These are phyloP conservation scores for Eutypella sp. DNA, from an alignment of 2,329 filamentous ascomycete species.

Conservation along the genomic window DNA sequence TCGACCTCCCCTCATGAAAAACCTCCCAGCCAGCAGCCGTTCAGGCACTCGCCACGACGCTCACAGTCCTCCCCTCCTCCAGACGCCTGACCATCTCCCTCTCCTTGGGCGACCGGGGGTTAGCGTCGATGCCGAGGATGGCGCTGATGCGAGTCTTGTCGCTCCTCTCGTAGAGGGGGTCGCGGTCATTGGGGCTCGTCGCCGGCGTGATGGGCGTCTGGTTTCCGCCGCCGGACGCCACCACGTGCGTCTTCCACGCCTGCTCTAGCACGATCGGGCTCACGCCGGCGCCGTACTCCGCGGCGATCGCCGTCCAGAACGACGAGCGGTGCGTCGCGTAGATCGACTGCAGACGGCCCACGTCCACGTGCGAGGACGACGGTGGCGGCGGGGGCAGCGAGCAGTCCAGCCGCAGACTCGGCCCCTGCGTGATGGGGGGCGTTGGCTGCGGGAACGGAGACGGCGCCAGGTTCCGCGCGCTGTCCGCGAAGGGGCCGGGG, in stretches of 20 bases:
- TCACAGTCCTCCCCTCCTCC: slow-evolving; percentile 43
- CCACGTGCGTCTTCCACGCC: slow-evolving; percentile 55
- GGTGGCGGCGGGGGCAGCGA: slow-evolving; percentile 37
- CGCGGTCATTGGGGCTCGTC: slow-evolving; percentile 46
- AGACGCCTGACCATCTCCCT: slow-evolving; percentile 52
- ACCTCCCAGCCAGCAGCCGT: not conserved
- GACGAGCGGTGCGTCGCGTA: slow-evolving; percentile 65
- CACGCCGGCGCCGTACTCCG: slow-evolving; percentile 62
- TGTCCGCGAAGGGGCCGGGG: slow-evolving; percentile 36
- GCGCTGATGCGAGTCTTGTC: slow-evolving; percentile 60
- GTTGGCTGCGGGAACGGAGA: slow-evolving; percentile 39
- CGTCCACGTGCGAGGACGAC: slow-evolving; percentile 49
- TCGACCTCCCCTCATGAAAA: not conserved
- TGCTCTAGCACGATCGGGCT: slow-evolving; percentile 63
- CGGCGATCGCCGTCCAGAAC: slow-evolving; percentile 70
- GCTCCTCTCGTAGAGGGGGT: slow-evolving; percentile 34
- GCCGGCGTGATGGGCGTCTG: slow-evolving; percentile 48
- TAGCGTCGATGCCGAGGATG: slow-evolving; percentile 56
- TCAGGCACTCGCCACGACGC: slow-evolving; percentile 27
- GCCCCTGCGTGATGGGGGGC: slow-evolving; percentile 34
- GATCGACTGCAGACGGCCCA: slow-evolving; percentile 61
- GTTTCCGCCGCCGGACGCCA: slow-evolving; percentile 35
- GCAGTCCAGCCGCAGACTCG: slow-evolving; percentile 57
- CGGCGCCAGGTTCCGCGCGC: slow-evolving; percentile 37
- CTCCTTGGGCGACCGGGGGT: slow-evolving; percentile 52